Conservation (phyloP, 2,329 filamentous ascomycete species). For the Sporothrix euskadiensis region DNA sequence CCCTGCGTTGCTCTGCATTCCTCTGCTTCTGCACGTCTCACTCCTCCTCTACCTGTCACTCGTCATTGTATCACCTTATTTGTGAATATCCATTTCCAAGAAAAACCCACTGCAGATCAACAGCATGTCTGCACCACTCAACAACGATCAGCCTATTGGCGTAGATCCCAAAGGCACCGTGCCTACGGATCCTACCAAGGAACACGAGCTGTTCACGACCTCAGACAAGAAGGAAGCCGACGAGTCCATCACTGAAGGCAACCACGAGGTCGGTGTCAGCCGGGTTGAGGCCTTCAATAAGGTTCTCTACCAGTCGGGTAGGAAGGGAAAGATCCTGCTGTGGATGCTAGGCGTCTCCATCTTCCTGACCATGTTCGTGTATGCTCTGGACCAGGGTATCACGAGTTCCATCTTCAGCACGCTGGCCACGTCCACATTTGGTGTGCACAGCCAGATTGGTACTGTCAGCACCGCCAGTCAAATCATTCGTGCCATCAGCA, state of each 20-base stretch:
- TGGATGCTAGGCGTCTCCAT: slow-evolving; percentile 45
- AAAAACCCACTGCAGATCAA: neutral
- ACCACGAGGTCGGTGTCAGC: slow-evolving; percentile 37
- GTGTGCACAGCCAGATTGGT: slow-evolving; percentile 39
- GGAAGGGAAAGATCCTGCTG: slow-evolving; percentile 35
- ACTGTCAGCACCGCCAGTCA: slow-evolving; percentile 40
- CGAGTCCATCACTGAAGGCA: slow-evolving; percentile 36
- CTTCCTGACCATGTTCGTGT: slow-evolving; percentile 42
- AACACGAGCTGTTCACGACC: neutral
- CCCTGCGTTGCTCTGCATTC: neutral
- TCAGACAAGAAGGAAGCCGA: slow-evolving; percentile 12
- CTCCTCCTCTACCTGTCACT: too few species aligned
- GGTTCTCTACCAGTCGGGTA: slow-evolving; percentile 44
- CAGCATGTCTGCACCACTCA: neutral
- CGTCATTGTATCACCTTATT: neutral
- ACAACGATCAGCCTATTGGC: slow-evolving; percentile 11
- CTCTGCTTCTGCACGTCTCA: neutral
- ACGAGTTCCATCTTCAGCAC: slow-evolving; percentile 41
- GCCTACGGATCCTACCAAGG: neutral
- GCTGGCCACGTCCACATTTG: slow-evolving; percentile 41
- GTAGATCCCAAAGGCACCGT: slow-evolving; percentile 30
- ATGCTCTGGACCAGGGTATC: slow-evolving; percentile 44
- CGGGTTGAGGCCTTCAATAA: slow-evolving; percentile 45
- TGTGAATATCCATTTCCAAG: neutral
- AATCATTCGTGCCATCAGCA: slow-evolving; percentile 44